A percentile compares a stretch with the other conserved stretches of the same genome.
phyloP scores from a whole-genome alignment of 192 early-diverging fungal species.

The Coemansia sp. region DNA sequence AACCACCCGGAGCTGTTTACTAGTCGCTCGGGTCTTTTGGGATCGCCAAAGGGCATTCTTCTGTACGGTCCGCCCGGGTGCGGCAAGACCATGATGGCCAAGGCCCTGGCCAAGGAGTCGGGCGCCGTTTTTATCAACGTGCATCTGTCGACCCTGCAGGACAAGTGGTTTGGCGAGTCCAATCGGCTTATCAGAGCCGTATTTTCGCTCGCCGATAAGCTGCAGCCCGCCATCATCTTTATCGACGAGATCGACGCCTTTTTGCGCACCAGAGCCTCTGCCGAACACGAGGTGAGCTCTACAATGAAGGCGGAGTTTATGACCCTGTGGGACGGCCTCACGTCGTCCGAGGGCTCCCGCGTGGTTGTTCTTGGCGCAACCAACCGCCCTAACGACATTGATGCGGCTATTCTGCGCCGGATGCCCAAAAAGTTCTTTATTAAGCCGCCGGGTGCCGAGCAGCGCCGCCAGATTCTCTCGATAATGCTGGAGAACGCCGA shows the following conservation, averaged over 20 bases:
- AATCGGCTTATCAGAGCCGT: conserved; percentile 91
- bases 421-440: conserved; percentile 97
- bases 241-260: conserved; percentile 99
- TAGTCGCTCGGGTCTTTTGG: conserved; percentile 78
- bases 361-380: conserved; percentile 90
- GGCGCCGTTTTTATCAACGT: conserved; percentile 97
- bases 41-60: conserved; percentile 90
- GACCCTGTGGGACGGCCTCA: conserved; percentile 97
- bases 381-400: conserved; percentile 97
- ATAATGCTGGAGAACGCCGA: conserved; percentile 70
- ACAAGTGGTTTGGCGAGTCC: conserved; percentile 98
- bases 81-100: conserved; percentile 99
- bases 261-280: conserved; percentile 78
- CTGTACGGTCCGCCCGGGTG: conserved; percentile 95
- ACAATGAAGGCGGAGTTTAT: conserved; percentile 99
- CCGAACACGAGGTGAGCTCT: conserved; percentile 93
- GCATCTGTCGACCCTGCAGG: conserved; percentile 92
- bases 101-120: conserved; percentile 96
- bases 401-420: conserved; percentile 90
- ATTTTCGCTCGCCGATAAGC: conserved; percentile 90
- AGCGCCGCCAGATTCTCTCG: conserved; percentile 79
- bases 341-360: conserved; percentile 39
- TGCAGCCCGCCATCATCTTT: conserved; percentile 95
- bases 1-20: conserved; percentile 90
- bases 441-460: conserved; percentile 73